Conservation (phyloP, 257 asterid genomes). For the Salvia miltiorrhiza region DNA sequence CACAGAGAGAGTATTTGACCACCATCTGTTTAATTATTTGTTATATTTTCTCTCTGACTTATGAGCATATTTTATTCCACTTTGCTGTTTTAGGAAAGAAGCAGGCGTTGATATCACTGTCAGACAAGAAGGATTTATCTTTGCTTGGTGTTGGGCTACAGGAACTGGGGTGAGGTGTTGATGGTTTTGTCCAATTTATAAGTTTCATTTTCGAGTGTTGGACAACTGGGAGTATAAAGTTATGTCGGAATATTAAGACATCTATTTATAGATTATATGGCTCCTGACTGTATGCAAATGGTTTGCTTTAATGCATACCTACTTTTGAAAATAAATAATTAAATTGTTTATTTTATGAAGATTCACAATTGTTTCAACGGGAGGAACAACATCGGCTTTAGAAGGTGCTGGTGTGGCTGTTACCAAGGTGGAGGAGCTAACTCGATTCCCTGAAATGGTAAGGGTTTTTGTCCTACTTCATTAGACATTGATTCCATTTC, state of each 20-base stretch:
- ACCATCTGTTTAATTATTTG: neutral
- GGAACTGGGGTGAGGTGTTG: slow-evolving; percentile 67
- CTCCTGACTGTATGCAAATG: neutral
- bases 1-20: neutral
- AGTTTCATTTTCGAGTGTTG: neutral
- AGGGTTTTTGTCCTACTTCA: slow-evolving; percentile 11
- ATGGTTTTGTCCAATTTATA: neutral
- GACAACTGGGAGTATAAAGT: neutral
- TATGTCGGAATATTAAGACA: neutral
- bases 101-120: slow-evolving; percentile 79
- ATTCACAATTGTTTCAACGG: slow-evolving; percentile 89
- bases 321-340: neutral
- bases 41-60: neutral
- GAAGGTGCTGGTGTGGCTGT: slow-evolving; percentile 74
- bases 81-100: slow-evolving; percentile 48
- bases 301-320: neutral
- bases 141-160: slow-evolving; percentile 78
- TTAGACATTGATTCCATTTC: neutral
- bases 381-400: slow-evolving; percentile 92
- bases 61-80: neutral
- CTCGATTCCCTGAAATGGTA: slow-evolving; percentile 94
- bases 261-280: neutral
- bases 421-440: slow-evolving; percentile 93
- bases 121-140: slow-evolving; percentile 80
- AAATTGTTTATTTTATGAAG: slow-evolving; percentile 23